Base-by-base conservation (phyloP, 768 basidiomycete genomes). In the Macrocybe gigantea region DNA sequence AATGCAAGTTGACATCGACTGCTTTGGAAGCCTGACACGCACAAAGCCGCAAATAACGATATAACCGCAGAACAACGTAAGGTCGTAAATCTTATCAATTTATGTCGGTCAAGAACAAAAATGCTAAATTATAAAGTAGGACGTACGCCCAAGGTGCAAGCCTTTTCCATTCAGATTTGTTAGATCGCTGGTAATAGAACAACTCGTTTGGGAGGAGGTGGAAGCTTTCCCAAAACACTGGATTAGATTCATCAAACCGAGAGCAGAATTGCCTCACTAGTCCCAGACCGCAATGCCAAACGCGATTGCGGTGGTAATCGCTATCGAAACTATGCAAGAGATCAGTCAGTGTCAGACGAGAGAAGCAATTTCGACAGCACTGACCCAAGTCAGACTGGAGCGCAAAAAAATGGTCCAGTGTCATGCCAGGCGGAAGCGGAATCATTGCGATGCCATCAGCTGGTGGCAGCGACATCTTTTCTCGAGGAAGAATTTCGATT, bases 161-260 rank as follows among this genome's bases (percentile, higher is more conserved):
- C 3, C 42, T 53, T 31, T 31, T 47, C 52, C 52, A 53, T 40
- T 47, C 52, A 1, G 36, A 33, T 41, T 44, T 48, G 13, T 50
- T 50, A 5, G 52, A 38, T 10, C 13, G 45, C 7, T 41, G 36
- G 31, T 53, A 53, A 32, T 44, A 48, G 7, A 37, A 50, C n/a
- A 50, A 53, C 34, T 53, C 52, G 36, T 52, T 44, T 7, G 51
- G 51, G n/a, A 52, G 51, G 9, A 52, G 51, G 13, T 52, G 47
- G 44, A 52, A 42, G 33, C 51, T 52, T 14, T 14, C 8, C 8
- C 2, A n/a, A 12, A 10, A 38, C 9, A 37, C 10, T 12, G 6
- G 14, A 29, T 33, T 22, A 48, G 8, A n/a, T 11, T 7, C 7
- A 13, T 11, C n/a, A 37, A n/a, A n/a, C 11, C 2, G 14, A 41